phyloP scores from a whole-genome alignment of 441 rosid species.

The Pelargonium hybrid region DNA sequence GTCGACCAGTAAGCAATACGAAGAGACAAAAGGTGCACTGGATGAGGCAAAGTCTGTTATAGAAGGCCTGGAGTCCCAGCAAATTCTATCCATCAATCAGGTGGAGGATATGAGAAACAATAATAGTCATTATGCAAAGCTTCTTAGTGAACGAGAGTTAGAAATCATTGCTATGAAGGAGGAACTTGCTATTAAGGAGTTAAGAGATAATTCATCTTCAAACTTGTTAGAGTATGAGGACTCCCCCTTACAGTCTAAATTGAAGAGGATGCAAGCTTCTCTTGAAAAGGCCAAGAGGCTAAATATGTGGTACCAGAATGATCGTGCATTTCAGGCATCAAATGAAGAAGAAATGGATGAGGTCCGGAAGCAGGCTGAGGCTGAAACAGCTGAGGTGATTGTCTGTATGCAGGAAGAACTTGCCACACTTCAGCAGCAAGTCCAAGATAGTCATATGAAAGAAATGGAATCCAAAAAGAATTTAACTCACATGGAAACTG shows the following conservation, averaged over 20 bases:
- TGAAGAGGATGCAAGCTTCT: slow-evolving; percentile 84
- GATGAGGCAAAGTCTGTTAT: slow-evolving; percentile 56
- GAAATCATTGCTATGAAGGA: slow-evolving; percentile 47
- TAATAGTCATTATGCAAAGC: slow-evolving; percentile 38
- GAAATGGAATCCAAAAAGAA: slow-evolving; percentile 46
- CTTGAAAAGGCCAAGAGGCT: slow-evolving; percentile 77
- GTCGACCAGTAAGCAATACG: slow-evolving; percentile 35
- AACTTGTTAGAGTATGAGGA: slow-evolving; percentile 26
- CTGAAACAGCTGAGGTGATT: slow-evolving; percentile 89
- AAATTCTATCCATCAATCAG: slow-evolving; percentile 53
- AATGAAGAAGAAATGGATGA: slow-evolving; percentile 76
- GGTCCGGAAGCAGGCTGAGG: slow-evolving; percentile 78
- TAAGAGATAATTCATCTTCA: slow-evolving; percentile 33
- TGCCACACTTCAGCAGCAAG: slow-evolving; percentile 68
- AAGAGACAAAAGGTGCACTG: slow-evolving; percentile 39
- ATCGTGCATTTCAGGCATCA: slow-evolving; percentile 46
- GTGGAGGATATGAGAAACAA: slow-evolving; percentile 54
- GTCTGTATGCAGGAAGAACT: slow-evolving; percentile 94
- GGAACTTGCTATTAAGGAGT: slow-evolving; percentile 39
- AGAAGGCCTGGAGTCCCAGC: slow-evolving; percentile 85
- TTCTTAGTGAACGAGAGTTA: slow-evolving; percentile 43
- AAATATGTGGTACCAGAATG: slow-evolving; percentile 59
- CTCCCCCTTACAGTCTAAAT: slow-evolving; percentile 36
- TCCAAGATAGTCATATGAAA: slow-evolving; percentile 54
- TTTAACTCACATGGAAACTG: slow-evolving; percentile 37